These are phyloP conservation scores for Paraconiothyrium brasiliense DNA, from an alignment of 2,329 filamentous ascomycete species.

Conservation along the genomic window DNA sequence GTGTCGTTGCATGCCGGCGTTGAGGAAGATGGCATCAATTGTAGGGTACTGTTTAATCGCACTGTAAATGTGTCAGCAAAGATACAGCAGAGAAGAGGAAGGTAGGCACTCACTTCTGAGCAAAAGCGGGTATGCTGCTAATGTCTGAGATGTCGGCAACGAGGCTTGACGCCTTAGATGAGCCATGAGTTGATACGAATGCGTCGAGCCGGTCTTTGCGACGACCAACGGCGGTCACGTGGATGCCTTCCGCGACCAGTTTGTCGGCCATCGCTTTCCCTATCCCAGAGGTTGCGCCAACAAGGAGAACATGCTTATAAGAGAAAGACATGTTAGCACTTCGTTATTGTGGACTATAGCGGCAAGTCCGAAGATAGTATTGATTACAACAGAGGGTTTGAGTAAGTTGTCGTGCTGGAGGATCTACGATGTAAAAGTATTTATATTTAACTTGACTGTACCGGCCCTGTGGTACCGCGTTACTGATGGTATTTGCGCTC, in stretches of 20 bases:
- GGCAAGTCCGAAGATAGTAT: not conserved
- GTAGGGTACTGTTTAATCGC: slow-evolving; percentile 55
- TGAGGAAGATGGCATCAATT: slow-evolving; percentile 67
- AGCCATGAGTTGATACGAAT: slow-evolving; percentile 59
- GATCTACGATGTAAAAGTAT: not conserved
- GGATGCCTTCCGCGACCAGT: slow-evolving; percentile 59
- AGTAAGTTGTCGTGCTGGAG: not conserved
- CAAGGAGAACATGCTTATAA: slow-evolving; percentile 65
- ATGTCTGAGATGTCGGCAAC: slow-evolving; percentile 61
- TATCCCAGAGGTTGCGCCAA: slow-evolving; percentile 66
- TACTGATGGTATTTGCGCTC: not conserved
- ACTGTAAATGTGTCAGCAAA: slow-evolving; percentile 19
- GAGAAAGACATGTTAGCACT: slow-evolving; percentile 58
- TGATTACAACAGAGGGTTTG: not conserved
- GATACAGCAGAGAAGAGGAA: not conserved
- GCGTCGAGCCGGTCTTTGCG: slow-evolving; percentile 61
- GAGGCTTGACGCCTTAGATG: slow-evolving; percentile 49
- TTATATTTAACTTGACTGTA: not conserved
- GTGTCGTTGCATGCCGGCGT: slow-evolving; percentile 64
- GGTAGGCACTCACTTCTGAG: slow-evolving; percentile 39
- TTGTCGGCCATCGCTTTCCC: slow-evolving; percentile 59
- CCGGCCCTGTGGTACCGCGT: not conserved
- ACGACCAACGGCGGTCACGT: slow-evolving; percentile 66
- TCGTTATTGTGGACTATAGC: not conserved
- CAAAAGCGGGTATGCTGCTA: slow-evolving; percentile 55